Base-by-base conservation (phyloP, 305 asterid species). In the Coffea humblotiana region DNA sequence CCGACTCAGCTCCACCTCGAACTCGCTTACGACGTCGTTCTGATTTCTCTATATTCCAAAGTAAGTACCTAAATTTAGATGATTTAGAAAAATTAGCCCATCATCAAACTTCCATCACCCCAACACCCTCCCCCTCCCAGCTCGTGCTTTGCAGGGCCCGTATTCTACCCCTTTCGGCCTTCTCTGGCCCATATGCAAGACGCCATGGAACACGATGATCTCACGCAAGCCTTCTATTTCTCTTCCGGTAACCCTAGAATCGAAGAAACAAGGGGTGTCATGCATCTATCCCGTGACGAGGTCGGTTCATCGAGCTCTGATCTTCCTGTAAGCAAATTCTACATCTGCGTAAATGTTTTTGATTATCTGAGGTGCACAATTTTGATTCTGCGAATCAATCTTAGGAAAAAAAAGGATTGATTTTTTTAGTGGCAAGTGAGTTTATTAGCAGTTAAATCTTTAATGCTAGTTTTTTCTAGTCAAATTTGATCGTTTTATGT, bases 211-310 rank as follows among this genome's bases (percentile, higher is more conserved):
- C 80, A 84, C 37, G 87, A 85, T 15, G 87, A 83, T 65, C 43
- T 82, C 82, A 87, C 91, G 18, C 90, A 86, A 83, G 88, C 86
- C 29, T 77, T 91, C 80, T 91, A 88, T 82, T 93, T 95, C 88
- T 91, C 98, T 5, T 95, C 98, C 51, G 98, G 99, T 84, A 95
- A 95, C 93, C 99, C 98, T 88, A 94, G 97, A 79, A 91, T 95
- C 77, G 98, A 95, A 82, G 98, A 95, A 86, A 90, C 89, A 86
- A 87, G 94, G 73, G 99, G 99, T 84, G 88, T 93, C 83, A 85
- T 95, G 94, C 98, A 90, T 88, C 91, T 95, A 75, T 90, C 80
- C 88, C 87, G 84, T 32, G 85, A 90, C 63, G 93, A 90, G 15
- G 79, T 75, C 64, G 80, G 87, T 58, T 66, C 87, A 2, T 78